Conservation (phyloP, 2,329 filamentous ascomycete genomes). For the Pseudofabraea citricarpa region DNA sequence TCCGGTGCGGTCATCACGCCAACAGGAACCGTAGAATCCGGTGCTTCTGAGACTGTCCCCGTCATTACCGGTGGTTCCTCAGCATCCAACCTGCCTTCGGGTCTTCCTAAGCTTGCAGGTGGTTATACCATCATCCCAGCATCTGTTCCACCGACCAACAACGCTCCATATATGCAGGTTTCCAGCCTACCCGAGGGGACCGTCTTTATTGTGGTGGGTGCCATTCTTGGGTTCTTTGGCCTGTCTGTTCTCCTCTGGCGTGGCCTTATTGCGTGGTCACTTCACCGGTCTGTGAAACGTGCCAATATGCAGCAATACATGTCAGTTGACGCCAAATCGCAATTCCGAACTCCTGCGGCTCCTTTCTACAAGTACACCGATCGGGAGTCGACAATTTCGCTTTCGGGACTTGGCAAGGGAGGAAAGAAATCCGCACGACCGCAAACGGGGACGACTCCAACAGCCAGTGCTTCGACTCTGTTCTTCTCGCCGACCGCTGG, state of each 20-base stretch:
- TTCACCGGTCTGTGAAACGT: constrained; percentile 85
- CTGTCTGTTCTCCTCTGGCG: constrained; percentile 85
- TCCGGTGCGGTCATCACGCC: constrained; percentile 2
- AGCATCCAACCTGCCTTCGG: constrained; percentile 10
- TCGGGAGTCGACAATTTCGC: constrained; percentile 33
- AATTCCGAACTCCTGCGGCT: constrained; percentile 48
- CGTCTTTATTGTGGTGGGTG: constrained; percentile 92
- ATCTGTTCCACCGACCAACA: constrained; percentile 73
- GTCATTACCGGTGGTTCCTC: constrained; percentile 12
- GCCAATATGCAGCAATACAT: constrained; percentile 72
- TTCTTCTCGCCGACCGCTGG: constrained; percentile 95
- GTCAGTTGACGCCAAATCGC: constrained; percentile 58
- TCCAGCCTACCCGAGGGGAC: constrained; percentile 85
- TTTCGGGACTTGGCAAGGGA: constrained; percentile 24
- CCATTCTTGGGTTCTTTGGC: constrained; percentile 78
- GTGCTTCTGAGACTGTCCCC: constrained; percentile 2
- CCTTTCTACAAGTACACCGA: constrained; percentile 63
- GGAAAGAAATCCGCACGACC: constrained; percentile 29
- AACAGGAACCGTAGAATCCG: constrained; percentile 7
- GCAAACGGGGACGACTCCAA: constrained; percentile 29
- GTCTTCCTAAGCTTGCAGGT: constrained; percentile 50
- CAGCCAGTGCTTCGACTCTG: constrained; percentile 35
- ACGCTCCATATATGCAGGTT: constrained; percentile 88
- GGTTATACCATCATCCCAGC: constrained; percentile 63
- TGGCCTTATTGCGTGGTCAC: constrained; percentile 78